A percentile compares a stretch with the other conserved stretches of the same genome.
Evolutionary conservation across 1,139 yeast species (phyloP).

Genomic region (Wickerhamomyces sp.): DNA sequence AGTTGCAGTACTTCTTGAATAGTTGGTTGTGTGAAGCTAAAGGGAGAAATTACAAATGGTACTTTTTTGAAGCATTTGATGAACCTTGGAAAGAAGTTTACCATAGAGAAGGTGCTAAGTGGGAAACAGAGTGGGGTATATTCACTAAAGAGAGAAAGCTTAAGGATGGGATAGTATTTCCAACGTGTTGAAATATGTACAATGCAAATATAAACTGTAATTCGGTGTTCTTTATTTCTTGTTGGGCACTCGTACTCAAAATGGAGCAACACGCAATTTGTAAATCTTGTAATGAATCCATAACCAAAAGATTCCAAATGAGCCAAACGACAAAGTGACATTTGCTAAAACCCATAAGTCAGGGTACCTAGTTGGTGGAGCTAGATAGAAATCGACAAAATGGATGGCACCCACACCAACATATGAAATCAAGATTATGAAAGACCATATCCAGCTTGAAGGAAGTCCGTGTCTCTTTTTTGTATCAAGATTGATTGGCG

Average conservation of each 20-base stretch:
- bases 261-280: slow-evolving; percentile 22
- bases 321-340: slow-evolving; percentile 66
- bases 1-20: slow-evolving; percentile 43
- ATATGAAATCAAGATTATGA: slow-evolving; percentile 57
- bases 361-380: slow-evolving; percentile 62
- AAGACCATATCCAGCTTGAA: slow-evolving; percentile 46
- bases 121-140: slow-evolving; percentile 76
- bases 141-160: slow-evolving; percentile 44
- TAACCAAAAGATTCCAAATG: slow-evolving; percentile 71
- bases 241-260: too few relatives aligned
- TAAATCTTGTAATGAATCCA: slow-evolving; percentile 61
- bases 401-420: slow-evolving; percentile 48
- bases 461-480: slow-evolving; percentile 47
- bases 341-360: slow-evolving; percentile 84
- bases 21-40: slow-evolving; percentile 48
- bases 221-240: too few relatives aligned
- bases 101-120: slow-evolving; percentile 40
- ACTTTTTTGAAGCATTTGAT: slow-evolving; percentile 67
- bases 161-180: slow-evolving; percentile 31
- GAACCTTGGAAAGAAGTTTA: slow-evolving; percentile 63
- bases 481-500: slow-evolving; percentile 25
- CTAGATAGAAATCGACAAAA: slow-evolving; percentile 42
- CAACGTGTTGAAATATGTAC: slow-evolving; percentile 32
- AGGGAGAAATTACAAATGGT: slow-evolving; percentile 42
- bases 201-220: too few relatives aligned